Evolutionary conservation across 345 rosid genomes (phyloP), one percentile per base, ranked within the genome.

Genomic region (Syzygium aqueum): DNA sequence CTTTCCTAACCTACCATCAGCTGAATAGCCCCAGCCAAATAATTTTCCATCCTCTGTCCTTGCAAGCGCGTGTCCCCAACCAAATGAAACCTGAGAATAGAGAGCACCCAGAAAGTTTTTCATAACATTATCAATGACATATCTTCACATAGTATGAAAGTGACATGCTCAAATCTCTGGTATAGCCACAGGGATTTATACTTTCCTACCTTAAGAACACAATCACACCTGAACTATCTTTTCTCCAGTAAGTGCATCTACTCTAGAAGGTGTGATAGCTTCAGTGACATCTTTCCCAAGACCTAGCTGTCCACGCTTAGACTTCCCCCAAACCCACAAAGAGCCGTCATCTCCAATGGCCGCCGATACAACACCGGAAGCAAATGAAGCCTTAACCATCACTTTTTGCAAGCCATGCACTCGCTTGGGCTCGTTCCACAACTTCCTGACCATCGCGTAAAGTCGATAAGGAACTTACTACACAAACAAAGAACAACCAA

Each of bases 261-360:
- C 95, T 88, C 89, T 93, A 59, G 95, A 91, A 87, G 99, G 99
- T 53, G 89, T 77, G 8, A 85, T 25, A 61, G 96, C 92, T 91
- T 94, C 96, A 7, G 88, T 89, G 85, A 89, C 88, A 89, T 90
- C 94, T 85, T 92, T 90, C 65, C 99, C 99, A 54, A 97, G 95
- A 90, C 99, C 99, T 86, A 97, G 99, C 91, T 96, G 99, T 50
- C 99, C 99, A 27, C 98, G 93, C 92, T 95, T 97, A 53, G 99
- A 97, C 89, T 89, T 95, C 17, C 99, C 99, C 99, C 99, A 97
- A 21, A 95, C 97, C 99, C 99, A 97, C 90, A 97, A 88, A 51
- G 97, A 96, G 33, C 98, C 99, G 86, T 96, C 96, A 73, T 91
- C 92, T 86, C 93, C 98, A 50, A 95, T 91, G 78, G 94, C 98